phyloP scores from a whole-genome alignment of 73 alveolate genomes.

The Tetrahymena borealis region DNA sequence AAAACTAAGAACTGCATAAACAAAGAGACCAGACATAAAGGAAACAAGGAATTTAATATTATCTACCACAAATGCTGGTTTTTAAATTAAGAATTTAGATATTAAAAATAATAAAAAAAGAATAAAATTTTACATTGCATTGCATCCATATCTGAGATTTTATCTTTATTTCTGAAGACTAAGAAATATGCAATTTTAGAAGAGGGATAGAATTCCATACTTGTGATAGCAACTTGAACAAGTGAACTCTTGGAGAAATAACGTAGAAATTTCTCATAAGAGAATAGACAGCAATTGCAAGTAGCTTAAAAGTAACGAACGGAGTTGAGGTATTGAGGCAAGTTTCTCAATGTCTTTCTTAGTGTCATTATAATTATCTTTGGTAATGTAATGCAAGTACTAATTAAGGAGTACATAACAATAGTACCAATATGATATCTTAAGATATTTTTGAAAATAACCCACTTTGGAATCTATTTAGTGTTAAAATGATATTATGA shows the following conservation, averaged over 20 bases:
- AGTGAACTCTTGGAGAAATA: conserved; percentile 38
- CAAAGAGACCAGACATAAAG: conserved; percentile 12
- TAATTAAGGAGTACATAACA: conserved; percentile 4
- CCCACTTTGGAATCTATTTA: not conserved
- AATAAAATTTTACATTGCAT: not conserved
- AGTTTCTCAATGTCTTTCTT: conserved; percentile 13
- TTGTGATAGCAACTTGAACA: conserved; percentile 37
- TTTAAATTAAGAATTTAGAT: not conserved
- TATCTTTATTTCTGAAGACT: conserved; percentile 24
- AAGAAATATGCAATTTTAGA: conserved; percentile 35
- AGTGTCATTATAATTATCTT: conserved; percentile 7
- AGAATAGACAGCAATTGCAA: conserved; percentile 26
- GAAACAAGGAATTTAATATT: conserved; percentile 13
- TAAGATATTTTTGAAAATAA: conserved; percentile 9
- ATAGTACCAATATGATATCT: conserved; percentile 39
- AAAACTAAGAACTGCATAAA: conserved; percentile 16
- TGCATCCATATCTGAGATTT: conserved; percentile 30
- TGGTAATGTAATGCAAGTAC: conserved; percentile 16
- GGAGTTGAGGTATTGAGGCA: conserved; percentile 18
- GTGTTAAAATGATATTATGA: not conserved
- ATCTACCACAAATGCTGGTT: conserved; percentile 7
- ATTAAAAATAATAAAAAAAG: not conserved
- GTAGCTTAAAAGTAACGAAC: conserved; percentile 36
- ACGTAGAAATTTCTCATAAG: conserved; percentile 25
- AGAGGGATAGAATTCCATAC: conserved; percentile 15